Percentiles rank a stretch among this genome's conserved stretches.
phyloP scores from a whole-genome alignment of 306 rosid genomes.

The Gastrolobium villosum region DNA sequence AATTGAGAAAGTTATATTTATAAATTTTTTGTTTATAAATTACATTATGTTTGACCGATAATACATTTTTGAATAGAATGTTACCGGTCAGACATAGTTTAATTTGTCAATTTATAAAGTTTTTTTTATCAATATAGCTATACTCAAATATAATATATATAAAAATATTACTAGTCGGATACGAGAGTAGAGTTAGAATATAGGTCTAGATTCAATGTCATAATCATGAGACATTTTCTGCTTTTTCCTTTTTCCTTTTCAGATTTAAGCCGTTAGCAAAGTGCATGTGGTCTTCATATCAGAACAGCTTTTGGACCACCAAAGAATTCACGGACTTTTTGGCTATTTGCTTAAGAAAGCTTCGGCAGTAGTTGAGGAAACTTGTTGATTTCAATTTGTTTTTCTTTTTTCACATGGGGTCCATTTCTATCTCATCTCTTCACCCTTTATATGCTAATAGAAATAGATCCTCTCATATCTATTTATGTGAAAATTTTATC shows the following conservation, averaged over 20 bases:
- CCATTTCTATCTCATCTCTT: conserved; percentile 28
- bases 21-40: too few relatives aligned
- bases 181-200: background rate
- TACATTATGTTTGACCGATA: too few relatives aligned
- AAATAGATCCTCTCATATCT: too few relatives aligned
- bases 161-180: background rate
- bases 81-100: too few relatives aligned
- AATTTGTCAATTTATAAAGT: too few relatives aligned
- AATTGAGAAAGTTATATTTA: too few relatives aligned
- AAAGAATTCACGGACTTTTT: conserved; percentile 47
- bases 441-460: conserved; percentile 7
- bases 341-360: conserved; percentile 52
- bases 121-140: too few relatives aligned
- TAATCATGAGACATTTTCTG: conserved; percentile 12
- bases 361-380: conserved; percentile 39
- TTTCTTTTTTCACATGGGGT: conserved; percentile 44
- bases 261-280: conserved; percentile 25
- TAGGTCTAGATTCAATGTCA: conserved; percentile 28
- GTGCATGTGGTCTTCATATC: conserved; percentile 54
- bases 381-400: conserved; percentile 16
- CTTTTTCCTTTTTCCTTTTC: conserved; percentile 20
- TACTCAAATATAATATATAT: background rate
- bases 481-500: too few relatives aligned
- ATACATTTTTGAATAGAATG: too few relatives aligned
- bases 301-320: conserved; percentile 52